Percentiles rank a stretch among this genome's conserved stretches.
Conservation (phyloP, 345 rosid species). For the Angophora floribunda region DNA sequence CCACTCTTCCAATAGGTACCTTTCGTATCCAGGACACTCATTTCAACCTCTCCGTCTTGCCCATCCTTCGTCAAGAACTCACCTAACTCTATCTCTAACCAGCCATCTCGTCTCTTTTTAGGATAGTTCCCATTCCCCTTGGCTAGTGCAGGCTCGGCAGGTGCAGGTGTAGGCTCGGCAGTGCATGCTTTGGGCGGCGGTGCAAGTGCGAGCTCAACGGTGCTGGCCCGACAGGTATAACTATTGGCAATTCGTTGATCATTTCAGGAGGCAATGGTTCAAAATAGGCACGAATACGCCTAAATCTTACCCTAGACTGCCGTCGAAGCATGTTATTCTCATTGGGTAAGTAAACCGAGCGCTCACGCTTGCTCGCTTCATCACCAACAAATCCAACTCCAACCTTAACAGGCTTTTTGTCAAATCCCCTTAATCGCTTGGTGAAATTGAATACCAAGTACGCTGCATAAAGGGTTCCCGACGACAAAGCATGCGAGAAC, state of each 20-base stretch:
- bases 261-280: too few species aligned
- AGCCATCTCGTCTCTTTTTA: conserved; percentile 12
- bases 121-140: not conserved
- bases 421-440: not conserved
- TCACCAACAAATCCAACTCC: not conserved
- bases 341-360: not conserved
- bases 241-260: too few species aligned
- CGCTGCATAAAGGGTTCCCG: not conserved
- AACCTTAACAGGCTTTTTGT: not conserved
- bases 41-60: conserved; percentile 1
- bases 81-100: conserved; percentile 22
- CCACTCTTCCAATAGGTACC: conserved; percentile 1
- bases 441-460: not conserved
- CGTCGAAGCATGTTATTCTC: fast-evolving
- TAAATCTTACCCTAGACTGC: not conserved
- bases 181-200: not conserved
- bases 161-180: too few species aligned
- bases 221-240: too few species aligned
- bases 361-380: not conserved
- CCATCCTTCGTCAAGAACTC: conserved; percentile 7
- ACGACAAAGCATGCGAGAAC: not conserved
- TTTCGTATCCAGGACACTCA: conserved; percentile 6
- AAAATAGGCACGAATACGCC: not conserved
- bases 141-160: too few species aligned
- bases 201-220: too few species aligned